These are phyloP conservation scores for Hibiscus syriacus DNA, from an alignment of 345 rosid genomes.

Conservation along the genomic window DNA sequence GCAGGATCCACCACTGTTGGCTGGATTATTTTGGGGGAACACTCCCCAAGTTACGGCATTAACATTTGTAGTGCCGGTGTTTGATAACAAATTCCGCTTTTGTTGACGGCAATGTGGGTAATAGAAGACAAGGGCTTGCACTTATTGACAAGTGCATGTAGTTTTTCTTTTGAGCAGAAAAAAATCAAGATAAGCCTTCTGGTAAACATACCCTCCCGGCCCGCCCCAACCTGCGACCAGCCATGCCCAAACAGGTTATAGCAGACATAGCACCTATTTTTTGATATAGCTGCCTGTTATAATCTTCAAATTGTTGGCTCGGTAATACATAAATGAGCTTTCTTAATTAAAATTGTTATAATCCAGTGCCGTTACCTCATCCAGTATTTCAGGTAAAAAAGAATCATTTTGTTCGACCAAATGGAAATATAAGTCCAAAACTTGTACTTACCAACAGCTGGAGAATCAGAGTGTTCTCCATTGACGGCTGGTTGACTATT, in stretches of 20 bases:
- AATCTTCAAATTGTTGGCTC: background rate
- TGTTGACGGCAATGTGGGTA: slow-evolving; percentile 72
- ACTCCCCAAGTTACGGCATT: slow-evolving; percentile 98
- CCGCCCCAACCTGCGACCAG: slow-evolving; percentile 82
- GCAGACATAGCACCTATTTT: background rate
- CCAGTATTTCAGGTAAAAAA: background rate
- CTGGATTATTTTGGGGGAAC: no score
- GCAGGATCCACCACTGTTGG: slow-evolving; percentile 93
- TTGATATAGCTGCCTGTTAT: background rate
- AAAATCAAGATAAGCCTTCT: slow-evolving; percentile 94
- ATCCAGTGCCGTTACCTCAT: background rate
- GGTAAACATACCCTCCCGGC: slow-evolving; percentile 89
- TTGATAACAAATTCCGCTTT: slow-evolving; percentile 59
- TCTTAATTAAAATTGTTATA: no score
- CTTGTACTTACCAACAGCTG: slow-evolving; percentile 56
- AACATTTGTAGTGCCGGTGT: slow-evolving; percentile 37
- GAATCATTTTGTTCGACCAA: background rate
- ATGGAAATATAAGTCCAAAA: background rate
- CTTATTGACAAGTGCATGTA: slow-evolving; percentile 53
- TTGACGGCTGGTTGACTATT: slow-evolving; percentile 98
- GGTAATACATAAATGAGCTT: background rate
- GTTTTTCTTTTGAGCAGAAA: slow-evolving; percentile 76
- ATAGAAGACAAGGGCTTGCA: slow-evolving; percentile 52
- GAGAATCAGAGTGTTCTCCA: slow-evolving; percentile 75
- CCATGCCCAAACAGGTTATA: background rate